A percentile compares a stretch with the other conserved stretches of the same genome.
These are phyloP conservation scores for Keithomyces neogunnii DNA, from an alignment of 2,329 filamentous ascomycete genomes.

Conservation along the genomic window DNA sequence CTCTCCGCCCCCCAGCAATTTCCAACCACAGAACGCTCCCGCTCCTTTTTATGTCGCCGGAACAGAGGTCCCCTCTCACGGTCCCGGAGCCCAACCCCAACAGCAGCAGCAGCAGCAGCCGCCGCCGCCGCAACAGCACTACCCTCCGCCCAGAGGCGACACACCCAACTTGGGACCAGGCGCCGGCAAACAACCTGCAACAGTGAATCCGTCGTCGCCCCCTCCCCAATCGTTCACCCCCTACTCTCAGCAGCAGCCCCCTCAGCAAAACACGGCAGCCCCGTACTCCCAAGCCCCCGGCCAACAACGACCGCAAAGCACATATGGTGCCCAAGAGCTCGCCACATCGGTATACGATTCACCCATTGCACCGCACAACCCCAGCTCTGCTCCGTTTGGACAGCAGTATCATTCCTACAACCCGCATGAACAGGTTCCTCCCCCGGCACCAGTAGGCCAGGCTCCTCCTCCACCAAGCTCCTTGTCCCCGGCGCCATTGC, in stretches of 20 bases:
- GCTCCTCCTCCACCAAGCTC: conserved; percentile 19
- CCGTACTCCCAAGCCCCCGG: conserved; percentile 36
- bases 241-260: conserved; percentile 29
- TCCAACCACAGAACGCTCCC: conserved; percentile 22
- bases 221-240: conserved; percentile 35
- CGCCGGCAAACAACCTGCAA: background rate
- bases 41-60: conserved; percentile 61
- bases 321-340: conserved; percentile 67
- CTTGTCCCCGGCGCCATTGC: conserved; percentile 34
- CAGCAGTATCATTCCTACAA: conserved; percentile 35
- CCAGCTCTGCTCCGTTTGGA: conserved; percentile 20
- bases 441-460: conserved; percentile 31
- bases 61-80: conserved; percentile 39
- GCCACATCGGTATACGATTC: conserved; percentile 72
- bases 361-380: conserved; percentile 50
- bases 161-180: conserved; percentile 33
- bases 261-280: conserved; percentile 13
- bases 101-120: conserved; percentile 23
- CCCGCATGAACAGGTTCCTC: conserved; percentile 28
- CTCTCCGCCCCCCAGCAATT: conserved; percentile 37
- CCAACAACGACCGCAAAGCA: conserved; percentile 51
- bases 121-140: conserved; percentile 8
- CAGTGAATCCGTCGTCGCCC: conserved; percentile 40
- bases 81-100: conserved; percentile 24
- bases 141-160: conserved; percentile 44